A percentile compares a stretch with the other conserved stretches of the same genome.
Conservation (phyloP, 306 rosid genomes). For the Acacia acuminata region DNA sequence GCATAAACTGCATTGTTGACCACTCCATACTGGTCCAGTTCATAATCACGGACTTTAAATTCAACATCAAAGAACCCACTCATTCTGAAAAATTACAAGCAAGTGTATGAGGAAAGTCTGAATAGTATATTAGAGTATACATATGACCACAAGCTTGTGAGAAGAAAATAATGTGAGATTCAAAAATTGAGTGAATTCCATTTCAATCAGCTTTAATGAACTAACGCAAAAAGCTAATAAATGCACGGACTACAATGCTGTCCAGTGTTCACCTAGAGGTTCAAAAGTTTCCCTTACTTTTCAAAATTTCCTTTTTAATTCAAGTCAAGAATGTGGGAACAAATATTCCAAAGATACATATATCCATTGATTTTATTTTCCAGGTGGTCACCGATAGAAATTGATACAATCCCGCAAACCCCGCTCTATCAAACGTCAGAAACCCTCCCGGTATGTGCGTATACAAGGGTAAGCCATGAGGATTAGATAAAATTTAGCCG, state of each 20-base stretch:
- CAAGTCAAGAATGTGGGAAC: background rate
- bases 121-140: background rate
- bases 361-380: too few species aligned
- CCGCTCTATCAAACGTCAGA: background rate
- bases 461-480: background rate
- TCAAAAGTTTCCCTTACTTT: background rate
- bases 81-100: slow-evolving; percentile 58
- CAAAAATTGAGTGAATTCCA: slow-evolving; percentile 8
- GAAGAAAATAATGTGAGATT: background rate
- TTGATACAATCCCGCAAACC: background rate
- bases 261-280: background rate
- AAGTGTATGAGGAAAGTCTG: slow-evolving; percentile 1
- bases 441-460: background rate
- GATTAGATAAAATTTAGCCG: background rate
- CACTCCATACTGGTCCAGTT: slow-evolving; percentile 91
- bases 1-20: slow-evolving; percentile 93
- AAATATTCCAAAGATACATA: background rate
- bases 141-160: background rate
- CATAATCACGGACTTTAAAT: slow-evolving; percentile 89
- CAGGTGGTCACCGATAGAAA: background rate
- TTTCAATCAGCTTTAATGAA: slow-evolving; percentile 3
- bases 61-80: slow-evolving; percentile 61
- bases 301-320: background rate
- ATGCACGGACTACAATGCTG: background rate
- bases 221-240: background rate